Evolutionary conservation across 208 protist genomes (phyloP), one percentile per base, ranked within the genome.

Genomic region (Sergeia podlipaevii): DNA sequence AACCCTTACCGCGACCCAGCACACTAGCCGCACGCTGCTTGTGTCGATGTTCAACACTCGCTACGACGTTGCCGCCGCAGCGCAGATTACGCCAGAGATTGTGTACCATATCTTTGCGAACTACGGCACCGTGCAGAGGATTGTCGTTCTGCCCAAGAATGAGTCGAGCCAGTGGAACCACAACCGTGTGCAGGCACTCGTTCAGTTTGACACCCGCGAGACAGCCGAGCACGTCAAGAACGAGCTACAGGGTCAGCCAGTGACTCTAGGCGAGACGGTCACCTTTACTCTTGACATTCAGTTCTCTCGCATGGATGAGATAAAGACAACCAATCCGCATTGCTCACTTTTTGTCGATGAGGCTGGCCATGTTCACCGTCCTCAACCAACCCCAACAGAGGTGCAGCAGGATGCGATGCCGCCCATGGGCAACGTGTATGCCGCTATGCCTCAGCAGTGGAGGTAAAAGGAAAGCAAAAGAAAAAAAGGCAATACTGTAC

Each of bases 41-140:
- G 90, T 94, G 24, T 95, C 85, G 6, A 96, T 96, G 90, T 94
- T 93, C 67, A 96, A 93, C 76, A 92, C 86, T 20, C 80, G 91
- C 70, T 96, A 96, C 58, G 90, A 96, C 56, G 81, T 94, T 3
- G 89, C 84, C 13, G 72, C 74, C 6, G 76, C 85, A 3, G 75
- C 79, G 23, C 81, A 90, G 56, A 91, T 94, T 42, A 95, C 85
- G 1, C 87, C 90, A 10, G 78, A 87, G 59, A 88, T 96, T 65
- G 87, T 96, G 49, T 90, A 93, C 58, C 83, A 90, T 55, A 95
- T 96, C 44, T 96, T 96, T 52, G 67, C 67, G 34, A 88, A 48
- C 72, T 96, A 95, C 74, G 90, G 90, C 44, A 64, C 65, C 28
- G 80, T 96, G 15, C 70, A 89, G 71, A 85, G 86, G 36, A 93